Evolutionary conservation across 805 yeast species (phyloP).

Genomic region (Diddensiella santjacobensis): DNA sequence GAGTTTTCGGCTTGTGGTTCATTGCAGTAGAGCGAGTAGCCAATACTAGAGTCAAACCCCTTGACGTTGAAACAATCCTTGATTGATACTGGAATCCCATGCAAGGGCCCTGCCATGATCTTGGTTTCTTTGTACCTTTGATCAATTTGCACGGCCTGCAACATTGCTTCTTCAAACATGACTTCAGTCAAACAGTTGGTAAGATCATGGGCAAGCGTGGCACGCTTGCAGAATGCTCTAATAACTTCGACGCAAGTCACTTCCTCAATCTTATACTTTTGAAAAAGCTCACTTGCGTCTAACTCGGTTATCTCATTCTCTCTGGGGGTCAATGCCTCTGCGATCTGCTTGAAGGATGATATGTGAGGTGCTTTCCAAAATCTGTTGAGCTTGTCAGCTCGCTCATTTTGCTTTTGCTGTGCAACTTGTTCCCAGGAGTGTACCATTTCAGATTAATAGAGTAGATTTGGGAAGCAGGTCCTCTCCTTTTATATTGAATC

Average conservation of each 20-base stretch:
- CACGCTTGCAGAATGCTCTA: constrained; percentile 54
- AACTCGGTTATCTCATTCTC: background rate
- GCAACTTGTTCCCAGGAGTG: background rate
- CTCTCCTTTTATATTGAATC: no score
- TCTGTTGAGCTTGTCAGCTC: background rate
- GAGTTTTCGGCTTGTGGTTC: constrained; percentile 31
- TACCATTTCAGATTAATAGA: background rate
- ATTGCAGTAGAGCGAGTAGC: constrained; percentile 37
- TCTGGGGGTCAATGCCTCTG: background rate
- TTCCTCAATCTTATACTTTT: background rate
- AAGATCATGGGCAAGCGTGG: constrained; percentile 55
- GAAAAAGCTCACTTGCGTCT: background rate
- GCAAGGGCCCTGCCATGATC: constrained; percentile 54
- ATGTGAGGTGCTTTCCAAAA: background rate
- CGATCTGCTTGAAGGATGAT: background rate
- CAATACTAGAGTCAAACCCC: constrained; percentile 50
- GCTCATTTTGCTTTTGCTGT: background rate
- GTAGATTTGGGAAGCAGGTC: no score
- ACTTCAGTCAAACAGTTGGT: constrained; percentile 32
- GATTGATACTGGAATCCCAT: constrained; percentile 62
- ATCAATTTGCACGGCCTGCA: constrained; percentile 53
- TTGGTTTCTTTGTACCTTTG: constrained; percentile 44
- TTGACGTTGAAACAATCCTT: constrained; percentile 48
- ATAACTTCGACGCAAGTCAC: constrained; percentile 38
- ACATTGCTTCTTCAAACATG: constrained; percentile 54